phyloP scores from a whole-genome alignment of 176 grass and related monocot species.

The Chloris gayana region DNA sequence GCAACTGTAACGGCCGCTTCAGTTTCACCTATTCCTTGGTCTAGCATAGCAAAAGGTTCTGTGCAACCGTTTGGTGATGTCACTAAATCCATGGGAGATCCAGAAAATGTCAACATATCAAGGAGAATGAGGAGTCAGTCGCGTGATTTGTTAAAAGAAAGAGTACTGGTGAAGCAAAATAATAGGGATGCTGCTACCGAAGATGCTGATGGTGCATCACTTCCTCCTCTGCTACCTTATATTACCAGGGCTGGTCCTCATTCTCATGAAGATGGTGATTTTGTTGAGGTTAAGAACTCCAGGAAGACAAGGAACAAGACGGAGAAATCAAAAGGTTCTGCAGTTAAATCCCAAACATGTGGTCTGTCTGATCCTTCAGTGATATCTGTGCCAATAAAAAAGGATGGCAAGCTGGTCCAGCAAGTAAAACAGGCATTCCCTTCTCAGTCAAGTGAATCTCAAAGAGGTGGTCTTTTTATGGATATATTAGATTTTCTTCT shows the following conservation, averaged over 20 bases:
- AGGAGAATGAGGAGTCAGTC: constrained; percentile 67
- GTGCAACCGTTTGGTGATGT: constrained; percentile 38
- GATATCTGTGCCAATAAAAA: constrained; percentile 44
- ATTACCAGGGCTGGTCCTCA: constrained; percentile 35
- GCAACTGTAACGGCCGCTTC: constrained; percentile 14
- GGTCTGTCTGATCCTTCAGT: constrained; percentile 42
- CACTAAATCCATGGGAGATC: constrained; percentile 19
- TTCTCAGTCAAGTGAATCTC: constrained; percentile 65
- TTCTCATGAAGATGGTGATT: constrained; percentile 64
- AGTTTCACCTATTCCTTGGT: constrained; percentile 60
- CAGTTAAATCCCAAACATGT: constrained; percentile 44
- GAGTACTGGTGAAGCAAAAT: constrained; percentile 59
- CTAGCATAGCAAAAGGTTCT: constrained; percentile 38
- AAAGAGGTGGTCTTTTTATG: not conserved
- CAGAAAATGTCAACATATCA: constrained; percentile 29
- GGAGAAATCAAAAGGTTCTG: constrained; percentile 59
- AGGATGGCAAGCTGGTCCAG: constrained; percentile 41
- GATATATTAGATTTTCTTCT: constrained; percentile 23
- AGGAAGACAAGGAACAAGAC: constrained; percentile 87
- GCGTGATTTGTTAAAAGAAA: constrained; percentile 78
- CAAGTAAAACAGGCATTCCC: constrained; percentile 61
- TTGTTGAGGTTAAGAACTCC: constrained; percentile 78
- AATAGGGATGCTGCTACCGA: constrained; percentile 46
- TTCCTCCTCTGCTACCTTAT: constrained; percentile 39
- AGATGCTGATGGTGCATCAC: constrained; percentile 36